Evolutionary conservation across 78 protist genomes (phyloP).

Genomic region (Isochrysis galbana): DNA sequence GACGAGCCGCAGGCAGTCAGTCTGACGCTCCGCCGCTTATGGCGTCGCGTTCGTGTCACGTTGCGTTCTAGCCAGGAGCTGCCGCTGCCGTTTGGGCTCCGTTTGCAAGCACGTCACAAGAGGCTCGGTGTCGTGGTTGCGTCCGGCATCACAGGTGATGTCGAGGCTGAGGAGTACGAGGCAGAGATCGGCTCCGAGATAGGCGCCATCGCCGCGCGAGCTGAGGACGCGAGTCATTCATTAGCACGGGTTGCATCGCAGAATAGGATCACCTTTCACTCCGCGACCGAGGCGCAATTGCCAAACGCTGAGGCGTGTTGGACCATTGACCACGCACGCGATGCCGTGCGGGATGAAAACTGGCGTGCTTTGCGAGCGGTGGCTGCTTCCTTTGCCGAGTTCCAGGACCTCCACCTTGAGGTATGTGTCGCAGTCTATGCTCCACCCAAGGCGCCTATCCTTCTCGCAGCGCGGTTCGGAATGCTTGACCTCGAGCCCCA

Average conservation of each 20-base stretch:
- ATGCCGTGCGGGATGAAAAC: not conserved
- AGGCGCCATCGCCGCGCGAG: no score
- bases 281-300: not conserved
- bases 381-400: not conserved
- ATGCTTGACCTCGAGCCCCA: no score
- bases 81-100: not conserved
- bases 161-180: no score
- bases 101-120: not conserved
- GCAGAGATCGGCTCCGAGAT: no score
- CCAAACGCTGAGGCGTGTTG: not conserved
- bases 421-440: not conserved
- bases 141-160: no score
- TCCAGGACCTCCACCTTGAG: not conserved
- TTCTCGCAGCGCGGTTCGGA: not conserved
- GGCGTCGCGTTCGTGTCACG: not conserved
- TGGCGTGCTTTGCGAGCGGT: not conserved
- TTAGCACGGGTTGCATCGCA: no score
- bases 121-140: not conserved
- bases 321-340: not conserved
- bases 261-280: no score
- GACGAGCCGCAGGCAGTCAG: not conserved
- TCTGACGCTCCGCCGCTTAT: not conserved
- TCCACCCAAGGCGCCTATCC: not conserved
- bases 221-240: no score
- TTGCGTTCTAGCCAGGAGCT: not conserved